phyloP scores from a whole-genome alignment of 2,329 filamentous ascomycete species.

The Macrophomina phaseolina region DNA sequence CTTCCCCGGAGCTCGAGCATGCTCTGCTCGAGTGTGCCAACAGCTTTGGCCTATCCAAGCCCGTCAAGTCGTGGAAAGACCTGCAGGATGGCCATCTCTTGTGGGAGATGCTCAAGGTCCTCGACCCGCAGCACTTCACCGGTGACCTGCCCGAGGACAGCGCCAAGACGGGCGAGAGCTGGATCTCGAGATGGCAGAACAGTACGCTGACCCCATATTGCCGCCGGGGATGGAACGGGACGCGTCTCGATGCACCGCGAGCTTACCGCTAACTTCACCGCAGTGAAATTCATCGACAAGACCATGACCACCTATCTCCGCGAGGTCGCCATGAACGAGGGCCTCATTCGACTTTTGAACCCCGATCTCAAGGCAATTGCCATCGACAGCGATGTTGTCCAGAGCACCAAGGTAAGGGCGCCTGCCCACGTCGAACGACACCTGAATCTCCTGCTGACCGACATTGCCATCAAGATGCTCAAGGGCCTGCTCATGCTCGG shows the following conservation, averaged over 20 bases:
- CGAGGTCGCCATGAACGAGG: slow-evolving; percentile 50
- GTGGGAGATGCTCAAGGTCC: slow-evolving; percentile 55
- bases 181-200: slow-evolving; percentile 60
- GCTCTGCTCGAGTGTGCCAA: slow-evolving; percentile 34
- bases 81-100: slow-evolving; percentile 55
- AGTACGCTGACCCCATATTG: slow-evolving; percentile 28
- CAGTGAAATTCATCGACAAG: slow-evolving; percentile 56
- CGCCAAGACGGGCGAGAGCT: slow-evolving; percentile 51
- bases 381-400: slow-evolving; percentile 41
- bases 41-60: slow-evolving; percentile 49
- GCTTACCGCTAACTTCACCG: slow-evolving; percentile 23
- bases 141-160: slow-evolving; percentile 54
- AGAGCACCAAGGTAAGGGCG: slow-evolving; percentile 34
- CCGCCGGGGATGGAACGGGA: background rate
- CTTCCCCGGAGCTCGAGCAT: slow-evolving; percentile 26
- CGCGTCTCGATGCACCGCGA: background rate
- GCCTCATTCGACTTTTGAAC: slow-evolving; percentile 38
- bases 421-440: background rate
- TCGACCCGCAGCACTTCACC: slow-evolving; percentile 56
- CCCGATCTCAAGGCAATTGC: slow-evolving; percentile 57
- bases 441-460: background rate
- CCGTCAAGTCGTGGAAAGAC: slow-evolving; percentile 47
- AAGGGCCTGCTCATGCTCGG: slow-evolving; percentile 56
- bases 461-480: slow-evolving; percentile 41
- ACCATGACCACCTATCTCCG: slow-evolving; percentile 56